Base-by-base conservation (phyloP, 2,329 filamentous ascomycete species). In the Aschersonia sp. region DNA sequence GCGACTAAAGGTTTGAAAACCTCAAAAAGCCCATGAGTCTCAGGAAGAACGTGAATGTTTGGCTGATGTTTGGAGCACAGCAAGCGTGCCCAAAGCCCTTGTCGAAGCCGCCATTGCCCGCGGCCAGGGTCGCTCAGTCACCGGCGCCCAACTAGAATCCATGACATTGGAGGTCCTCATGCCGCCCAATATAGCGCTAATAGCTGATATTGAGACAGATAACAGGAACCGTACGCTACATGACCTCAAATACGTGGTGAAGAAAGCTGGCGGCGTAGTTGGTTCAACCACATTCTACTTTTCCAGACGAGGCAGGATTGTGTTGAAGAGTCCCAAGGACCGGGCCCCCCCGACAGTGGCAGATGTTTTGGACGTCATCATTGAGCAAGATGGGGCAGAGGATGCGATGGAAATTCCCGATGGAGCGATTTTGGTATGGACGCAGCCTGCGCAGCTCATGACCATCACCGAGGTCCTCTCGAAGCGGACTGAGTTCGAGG, bases 51-150 rank as follows among this genome's bases (percentile, higher is more conserved):
- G 12, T 37, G 35, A 9, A 8, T 4, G 12, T 37, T 4, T 37
- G 8, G 12, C 35, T 37, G 8, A 37, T 37, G 35, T 12, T 12
- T 9, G 35, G 12, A 37, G 12, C 35, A 30, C 45, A 57, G 82
- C 79, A 50, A 85, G 84, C 53, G 82, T 95, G 44, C 86, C 89
- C 2, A 95, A 95, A 66, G 70, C 79, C 22, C 74, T 79, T 2
- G 94, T 97, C 55, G 89, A 97, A 63, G 73, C 74, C 11, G 88
- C 92, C 47, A 82, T 98, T 54, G 85, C 87, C 11, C 81, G 88
- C 44, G 92, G 92, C 2, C 89, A 95, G 62, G 90, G 92, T 41
- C 76, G 83, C 53, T 89, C 88, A 30, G 66, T 79, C 2, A 76
- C 76, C 5, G 92, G 92, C 47, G 76, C 77, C 12, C 73, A 79